Evolutionary conservation across 306 rosid genomes (phyloP).

Genomic region (Abrus pulchellus): DNA sequence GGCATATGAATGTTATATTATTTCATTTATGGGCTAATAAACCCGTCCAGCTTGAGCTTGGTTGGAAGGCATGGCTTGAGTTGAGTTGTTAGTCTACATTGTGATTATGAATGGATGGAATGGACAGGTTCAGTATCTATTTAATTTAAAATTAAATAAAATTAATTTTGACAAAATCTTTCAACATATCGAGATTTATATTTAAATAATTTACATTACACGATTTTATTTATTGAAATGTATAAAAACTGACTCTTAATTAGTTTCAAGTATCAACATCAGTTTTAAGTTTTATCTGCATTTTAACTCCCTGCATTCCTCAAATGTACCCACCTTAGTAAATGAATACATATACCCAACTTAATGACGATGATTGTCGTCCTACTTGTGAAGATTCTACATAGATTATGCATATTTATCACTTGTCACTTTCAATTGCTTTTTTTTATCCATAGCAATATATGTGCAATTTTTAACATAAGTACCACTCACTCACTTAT

Average conservation of each 20-base stretch:
- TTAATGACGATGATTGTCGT: background rate
- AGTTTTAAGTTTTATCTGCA: background rate
- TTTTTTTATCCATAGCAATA: background rate
- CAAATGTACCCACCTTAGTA: background rate
- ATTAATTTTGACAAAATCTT: no score
- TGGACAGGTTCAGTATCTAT: no score
- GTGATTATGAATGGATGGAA: background rate
- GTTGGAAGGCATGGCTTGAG: background rate
- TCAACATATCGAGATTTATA: no score
- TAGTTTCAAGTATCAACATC: background rate
- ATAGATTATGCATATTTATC: background rate
- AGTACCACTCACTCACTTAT: background rate
- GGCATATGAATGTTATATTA: no score
- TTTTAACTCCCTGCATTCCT: background rate
- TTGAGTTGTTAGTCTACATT: background rate
- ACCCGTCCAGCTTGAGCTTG: background rate
- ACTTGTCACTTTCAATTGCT: background rate
- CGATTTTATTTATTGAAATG: no score
- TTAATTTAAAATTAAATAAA: no score
- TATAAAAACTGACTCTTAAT: no score
- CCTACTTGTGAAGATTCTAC: background rate
- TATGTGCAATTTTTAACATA: background rate
- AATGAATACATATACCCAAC: background rate
- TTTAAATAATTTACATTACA: no score
- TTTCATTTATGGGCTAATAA: slow-evolving; percentile 13